Evolutionary conservation across 2,329 filamentous ascomycete genomes (phyloP), one percentile per base, ranked within the genome.

Genomic region (Aspergillus niger): DNA sequence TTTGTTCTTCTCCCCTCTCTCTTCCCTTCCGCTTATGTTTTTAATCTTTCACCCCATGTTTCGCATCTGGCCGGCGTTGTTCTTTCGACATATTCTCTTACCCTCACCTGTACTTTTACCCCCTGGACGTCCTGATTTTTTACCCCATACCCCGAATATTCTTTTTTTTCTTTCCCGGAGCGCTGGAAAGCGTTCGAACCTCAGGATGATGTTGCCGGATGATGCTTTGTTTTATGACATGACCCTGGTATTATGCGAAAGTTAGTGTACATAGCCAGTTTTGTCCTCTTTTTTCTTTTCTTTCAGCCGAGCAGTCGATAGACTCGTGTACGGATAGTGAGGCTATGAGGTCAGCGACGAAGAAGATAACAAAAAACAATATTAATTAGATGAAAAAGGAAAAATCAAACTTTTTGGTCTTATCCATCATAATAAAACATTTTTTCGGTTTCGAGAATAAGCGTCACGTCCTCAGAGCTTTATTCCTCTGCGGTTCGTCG

Each of bases 181-280:
- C 57, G 60, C 60, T 48, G 55, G 57, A 55, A 63, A 61, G 61
- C 58, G 56, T 62, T 61, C 60, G 52, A 63, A 55, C 41, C 61
- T 59, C 63, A 63, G 63, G 64, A 64, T 64, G 61, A 67, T 62
- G 66, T 65, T 59, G 66, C 60, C 58, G 38, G 62, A 65, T 58
- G 59, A 57, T 59, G 49, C 49, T 53, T 63, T 65, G 59, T 52
- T 67, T 50, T 50, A 70, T 66, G 67, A 69, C 60, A 65, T 62
- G 58, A 58, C 57, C 58, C 63, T 66, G 66, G 54, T 55, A 62
- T 64, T 66, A 70, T 72, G 68, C 64, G 59, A 65, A 68, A 68
- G 69, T 72, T 72, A 72, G 64, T 76, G 75, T 77, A 77, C 71
- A 77, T 77, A 77, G 63, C 64, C 56, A 66, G 64, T 68, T 67